Evolutionary conservation across 345 rosid species (phyloP).

Genomic region (Alliaria petiolata): DNA sequence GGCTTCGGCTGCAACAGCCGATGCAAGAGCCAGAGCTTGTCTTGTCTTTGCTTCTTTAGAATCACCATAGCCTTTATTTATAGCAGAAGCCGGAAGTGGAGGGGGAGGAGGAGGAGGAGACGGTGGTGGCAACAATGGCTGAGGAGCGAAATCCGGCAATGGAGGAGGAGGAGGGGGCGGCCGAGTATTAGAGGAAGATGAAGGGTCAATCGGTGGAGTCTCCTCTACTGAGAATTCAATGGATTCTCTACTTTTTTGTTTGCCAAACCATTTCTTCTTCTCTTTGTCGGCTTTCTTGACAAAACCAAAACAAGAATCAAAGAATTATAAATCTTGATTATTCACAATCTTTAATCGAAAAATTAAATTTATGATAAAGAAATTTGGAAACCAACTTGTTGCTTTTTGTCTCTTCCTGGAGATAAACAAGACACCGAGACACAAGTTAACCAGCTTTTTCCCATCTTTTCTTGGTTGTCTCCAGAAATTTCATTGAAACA

Average conservation of each 20-base stretch:
- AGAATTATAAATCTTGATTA: conserved; percentile 1
- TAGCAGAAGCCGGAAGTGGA: neutral
- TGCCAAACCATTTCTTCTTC: conserved; percentile 30
- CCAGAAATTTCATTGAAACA: conserved; percentile 15
- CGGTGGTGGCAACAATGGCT: conserved; percentile 29
- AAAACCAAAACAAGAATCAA: conserved; percentile 12
- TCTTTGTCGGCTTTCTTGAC: conserved; percentile 28
- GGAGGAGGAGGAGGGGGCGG: conserved; percentile 29
- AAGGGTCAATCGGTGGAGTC: conserved; percentile 4
- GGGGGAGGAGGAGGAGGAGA: conserved; percentile 34
- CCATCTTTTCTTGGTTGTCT: conserved; percentile 3
- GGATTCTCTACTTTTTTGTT: conserved; percentile 22
- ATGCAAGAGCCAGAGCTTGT: conserved; percentile 29
- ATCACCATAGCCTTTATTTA: neutral
- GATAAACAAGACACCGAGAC: conserved; percentile 26
- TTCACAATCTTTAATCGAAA: neutral
- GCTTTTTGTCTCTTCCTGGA: conserved; percentile 14
- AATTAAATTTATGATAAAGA: neutral
- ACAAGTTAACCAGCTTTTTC: conserved; percentile 25
- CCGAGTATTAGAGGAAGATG: neutral
- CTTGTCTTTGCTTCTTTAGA: conserved; percentile 21
- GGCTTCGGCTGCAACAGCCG: conserved; percentile 34
- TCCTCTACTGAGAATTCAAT: conserved; percentile 12
- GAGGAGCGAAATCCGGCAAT: conserved; percentile 20
- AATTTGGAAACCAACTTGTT: conserved; percentile 19